Conservation (phyloP, 768 basidiomycete genomes). For the Coprinellus micaceus region DNA sequence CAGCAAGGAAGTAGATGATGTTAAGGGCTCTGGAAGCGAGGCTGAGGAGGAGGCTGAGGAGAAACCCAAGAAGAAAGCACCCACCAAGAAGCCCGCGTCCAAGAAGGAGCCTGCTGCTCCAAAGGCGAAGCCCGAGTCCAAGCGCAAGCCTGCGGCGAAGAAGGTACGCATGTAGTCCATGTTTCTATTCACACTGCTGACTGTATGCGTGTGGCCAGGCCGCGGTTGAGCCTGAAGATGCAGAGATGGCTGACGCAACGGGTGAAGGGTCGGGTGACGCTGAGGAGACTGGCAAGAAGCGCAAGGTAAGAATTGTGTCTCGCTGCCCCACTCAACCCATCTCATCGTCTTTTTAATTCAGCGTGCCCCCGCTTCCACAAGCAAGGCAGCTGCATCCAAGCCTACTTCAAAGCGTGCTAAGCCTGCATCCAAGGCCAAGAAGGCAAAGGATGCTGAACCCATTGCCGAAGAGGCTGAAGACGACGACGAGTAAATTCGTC, state of each 20-base stretch:
- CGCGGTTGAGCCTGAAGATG: slow-evolving; percentile 28
- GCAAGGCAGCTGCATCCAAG: slow-evolving; percentile 37
- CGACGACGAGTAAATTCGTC: neutral
- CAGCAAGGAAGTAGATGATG: slow-evolving; percentile 36
- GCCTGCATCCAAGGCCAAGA: slow-evolving; percentile 40
- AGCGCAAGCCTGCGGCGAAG: slow-evolving; percentile 19
- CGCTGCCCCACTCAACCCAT: too few species aligned
- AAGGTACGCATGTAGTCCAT: slow-evolving; percentile 17
- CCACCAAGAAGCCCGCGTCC: slow-evolving; percentile 19
- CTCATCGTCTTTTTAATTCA: neutral
- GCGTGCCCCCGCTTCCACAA: slow-evolving; percentile 30
- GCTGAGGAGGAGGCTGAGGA: slow-evolving; percentile 36
- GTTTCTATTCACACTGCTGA: neutral
- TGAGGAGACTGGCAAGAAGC: slow-evolving; percentile 59
- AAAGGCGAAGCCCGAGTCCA: slow-evolving; percentile 9
- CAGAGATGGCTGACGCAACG: slow-evolving; percentile 36
- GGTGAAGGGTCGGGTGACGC: slow-evolving; percentile 34
- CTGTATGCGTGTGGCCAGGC: slow-evolving; percentile 16
- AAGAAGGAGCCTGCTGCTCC: slow-evolving; percentile 10
- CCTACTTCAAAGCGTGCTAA: slow-evolving; percentile 47
- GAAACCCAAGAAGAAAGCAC: slow-evolving; percentile 43
- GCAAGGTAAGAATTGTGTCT: slow-evolving; percentile 48
- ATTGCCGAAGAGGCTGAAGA: slow-evolving; percentile 30
- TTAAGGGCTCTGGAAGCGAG: slow-evolving; percentile 23
- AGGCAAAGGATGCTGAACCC: slow-evolving; percentile 47